Evolutionary conservation across 2,329 filamentous ascomycete genomes (phyloP).

Genomic region (Monilinia vaccinii-corymbosi): DNA sequence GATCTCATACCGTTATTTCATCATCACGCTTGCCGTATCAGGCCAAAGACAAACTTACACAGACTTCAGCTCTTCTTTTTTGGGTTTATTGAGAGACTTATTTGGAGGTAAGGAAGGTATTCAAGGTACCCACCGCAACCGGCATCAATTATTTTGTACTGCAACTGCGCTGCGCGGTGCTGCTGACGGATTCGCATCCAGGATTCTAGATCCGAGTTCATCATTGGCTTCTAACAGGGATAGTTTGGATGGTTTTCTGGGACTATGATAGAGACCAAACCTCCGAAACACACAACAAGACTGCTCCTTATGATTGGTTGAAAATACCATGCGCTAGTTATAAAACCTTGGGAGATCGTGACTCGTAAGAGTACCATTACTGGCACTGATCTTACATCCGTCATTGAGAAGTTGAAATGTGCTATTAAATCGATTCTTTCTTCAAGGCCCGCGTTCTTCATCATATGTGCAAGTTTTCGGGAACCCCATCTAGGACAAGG

Average conservation of each 20-base stretch:
- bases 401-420: background rate
- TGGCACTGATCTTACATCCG: background rate
- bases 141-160: background rate
- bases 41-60: constrained; percentile 5
- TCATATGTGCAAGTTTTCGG: constrained; percentile 2
- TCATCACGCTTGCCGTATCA: constrained; percentile 7
- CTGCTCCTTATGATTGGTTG: background rate
- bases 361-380: background rate
- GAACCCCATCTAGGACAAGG: background rate
- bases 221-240: constrained; percentile 4
- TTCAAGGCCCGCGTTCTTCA: background rate
- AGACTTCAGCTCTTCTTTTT: constrained; percentile 5
- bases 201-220: constrained; percentile 7
- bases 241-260: background rate
- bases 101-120: background rate
- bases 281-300: background rate
- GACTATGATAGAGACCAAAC: background rate
- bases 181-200: constrained; percentile 9
- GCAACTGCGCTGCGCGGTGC: background rate
- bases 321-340: background rate
- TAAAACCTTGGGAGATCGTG: background rate
- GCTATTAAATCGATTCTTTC: background rate
- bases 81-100: background rate
- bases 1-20: background rate
- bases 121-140: background rate